Evolutionary conservation across 2,329 filamentous ascomycete species (phyloP), one percentile per base, ranked within the genome.

Genomic region (Alternaria tenuissima): DNA sequence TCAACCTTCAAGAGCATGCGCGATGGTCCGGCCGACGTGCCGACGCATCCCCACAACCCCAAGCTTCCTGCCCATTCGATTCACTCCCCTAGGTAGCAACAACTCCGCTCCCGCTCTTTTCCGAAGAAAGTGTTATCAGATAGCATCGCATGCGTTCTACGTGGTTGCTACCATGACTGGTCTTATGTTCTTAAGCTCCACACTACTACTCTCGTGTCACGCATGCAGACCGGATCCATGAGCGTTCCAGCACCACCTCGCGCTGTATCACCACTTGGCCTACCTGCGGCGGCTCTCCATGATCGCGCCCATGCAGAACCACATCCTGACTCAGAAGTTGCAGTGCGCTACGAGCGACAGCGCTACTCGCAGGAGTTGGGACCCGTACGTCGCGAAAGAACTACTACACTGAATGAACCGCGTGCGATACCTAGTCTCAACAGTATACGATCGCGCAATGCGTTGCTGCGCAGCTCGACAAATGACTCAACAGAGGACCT

Each of bases 271-370:
- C 65, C 24, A 48, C 57, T 65, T 47, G 30, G 61, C 32, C 61
- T 63, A 16, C 59, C 65, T 22, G 36, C 58, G 12, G 61, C 66
- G 22, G 59, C 59, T 22, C 58, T 72, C 4, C 60, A 66, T 38
- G 6, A 38, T 11, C 43, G 48, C 41, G 43, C 59, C 32, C 51
- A 44, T 20, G 54, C 57, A 6, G 41, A 59, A 39, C 42, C 59
- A 5, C 68, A 72, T 24, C 59, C 62, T 28, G 69, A 72, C 39
- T 69, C 66, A 5, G 66, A 68, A 52, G 62, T 66, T 44, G 62
- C 63, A 28, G 61, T 69, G 14, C 68, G 51, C 9, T 55, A 55
- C 49, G 69, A 72, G 39, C 55, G 57, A 16, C 62, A 62, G 18
- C 68, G 68, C 20, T 56, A 65, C 14, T 53, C 69, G n/a, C 53